These are phyloP conservation scores for Penicillium pulvis DNA, from an alignment of 495 filamentous ascomycete genomes.

Conservation along the genomic window DNA sequence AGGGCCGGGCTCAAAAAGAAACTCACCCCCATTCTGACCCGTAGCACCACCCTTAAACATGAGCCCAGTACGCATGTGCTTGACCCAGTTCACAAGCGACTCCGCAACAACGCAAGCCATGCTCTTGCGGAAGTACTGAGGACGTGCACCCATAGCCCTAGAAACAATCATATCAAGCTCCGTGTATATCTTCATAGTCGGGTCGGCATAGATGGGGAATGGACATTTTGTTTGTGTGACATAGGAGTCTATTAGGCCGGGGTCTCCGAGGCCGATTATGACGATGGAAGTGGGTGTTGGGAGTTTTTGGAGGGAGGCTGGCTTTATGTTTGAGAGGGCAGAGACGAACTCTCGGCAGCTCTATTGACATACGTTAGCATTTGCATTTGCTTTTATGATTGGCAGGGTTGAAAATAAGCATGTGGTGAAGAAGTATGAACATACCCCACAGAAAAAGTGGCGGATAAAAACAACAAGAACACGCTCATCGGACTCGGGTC, in stretches of 20 bases:
- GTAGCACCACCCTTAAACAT: slow-evolving; percentile 67
- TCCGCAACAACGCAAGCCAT: slow-evolving; percentile 46
- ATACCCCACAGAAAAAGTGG: slow-evolving; percentile 88
- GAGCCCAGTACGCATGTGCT: slow-evolving; percentile 51
- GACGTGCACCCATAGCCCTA: slow-evolving; percentile 60
- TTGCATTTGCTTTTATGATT: background rate
- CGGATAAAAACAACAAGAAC: slow-evolving; percentile 80
- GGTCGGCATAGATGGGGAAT: slow-evolving; percentile 84
- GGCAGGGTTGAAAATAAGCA: background rate
- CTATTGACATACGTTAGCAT: slow-evolving; percentile 44
- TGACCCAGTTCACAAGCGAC: slow-evolving; percentile 59
- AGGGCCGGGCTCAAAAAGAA: slow-evolving; percentile 63
- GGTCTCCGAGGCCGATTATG: slow-evolving; percentile 79
- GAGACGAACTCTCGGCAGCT: slow-evolving; percentile 67
- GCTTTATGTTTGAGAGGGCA: slow-evolving; percentile 60
- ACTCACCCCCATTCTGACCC: slow-evolving; percentile 80
- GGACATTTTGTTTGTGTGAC: slow-evolving; percentile 60
- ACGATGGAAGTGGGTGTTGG: slow-evolving; percentile 63
- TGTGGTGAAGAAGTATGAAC: slow-evolving; percentile 27
- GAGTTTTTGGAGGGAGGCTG: slow-evolving; percentile 45
- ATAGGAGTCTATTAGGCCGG: slow-evolving; percentile 71
- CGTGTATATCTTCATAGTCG: slow-evolving; percentile 66
- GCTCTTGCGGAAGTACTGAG: slow-evolving; percentile 64
- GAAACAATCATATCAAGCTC: slow-evolving; percentile 71
- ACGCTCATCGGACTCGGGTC: slow-evolving; percentile 51